Evolutionary conservation across 225 moss, liverwort and hornwort species (phyloP), one percentile per base, ranked within the genome.

Genomic region (Takakia lepidozioides): DNA sequence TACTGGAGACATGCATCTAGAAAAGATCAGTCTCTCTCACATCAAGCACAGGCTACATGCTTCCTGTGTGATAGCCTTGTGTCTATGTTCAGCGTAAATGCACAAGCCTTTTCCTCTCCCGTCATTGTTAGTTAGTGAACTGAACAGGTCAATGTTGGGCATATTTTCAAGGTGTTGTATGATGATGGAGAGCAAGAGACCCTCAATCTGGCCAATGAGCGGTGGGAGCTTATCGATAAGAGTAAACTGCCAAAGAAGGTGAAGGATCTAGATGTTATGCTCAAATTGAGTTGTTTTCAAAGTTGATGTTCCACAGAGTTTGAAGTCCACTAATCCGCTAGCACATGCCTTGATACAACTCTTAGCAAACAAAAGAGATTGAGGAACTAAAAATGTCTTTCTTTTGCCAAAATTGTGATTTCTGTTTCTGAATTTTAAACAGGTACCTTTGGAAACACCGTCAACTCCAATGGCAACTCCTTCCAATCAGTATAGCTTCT

Each of bases 171-270:
- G 93, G 68, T 98, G 38, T 48, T 83, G 7, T 98, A 98, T 50
- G 65, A 87, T 23, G 95, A 98, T 62, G 77, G 84, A 19, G 95
- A 98, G 58, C 25, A 73, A 65, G 95, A 98, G 67, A 15, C 54
- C 19, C 85, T 98, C 34, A 38, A 65, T 51, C 63, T 98, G 66
- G 24, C 64, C 6, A 67, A 70, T 58, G 95, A 98, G 43, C 77
- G 84, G 55, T 98, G 68, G 71, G 80, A 84, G 62, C 2, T 87
- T 23, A 13, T 50, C 38, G 83, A 75, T 42, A 75, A 67, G 43
- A 56, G 54, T 25, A 80, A 82, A 65, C 58, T 70, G 23, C 56
- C 59, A n/a, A n/a, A n/a, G 20, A 69, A 61, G 25, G 78, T 60
- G 81, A 73, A 73, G 63, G 73, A 69, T 59, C 61, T 32, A 1